Conservation (phyloP, 2,329 filamentous ascomycete genomes). For the Sordariomycetes sp. region DNA sequence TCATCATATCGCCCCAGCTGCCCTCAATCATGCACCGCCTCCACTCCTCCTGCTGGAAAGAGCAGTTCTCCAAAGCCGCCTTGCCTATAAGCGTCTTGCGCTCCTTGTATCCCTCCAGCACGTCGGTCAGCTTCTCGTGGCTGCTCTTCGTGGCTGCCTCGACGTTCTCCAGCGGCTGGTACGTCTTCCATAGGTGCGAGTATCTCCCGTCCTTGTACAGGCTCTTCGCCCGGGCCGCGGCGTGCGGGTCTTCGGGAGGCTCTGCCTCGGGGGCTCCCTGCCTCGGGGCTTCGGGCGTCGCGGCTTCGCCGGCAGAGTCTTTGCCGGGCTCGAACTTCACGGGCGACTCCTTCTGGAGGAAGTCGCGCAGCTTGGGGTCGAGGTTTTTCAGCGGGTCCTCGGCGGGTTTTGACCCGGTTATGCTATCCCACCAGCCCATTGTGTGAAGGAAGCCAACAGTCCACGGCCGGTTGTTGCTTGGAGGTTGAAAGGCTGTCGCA, state of each 20-base stretch:
- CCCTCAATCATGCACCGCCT: slow-evolving; percentile 73
- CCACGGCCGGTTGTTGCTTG: not conserved
- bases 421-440: slow-evolving; percentile 49
- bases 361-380: slow-evolving; percentile 74
- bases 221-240: slow-evolving; percentile 35
- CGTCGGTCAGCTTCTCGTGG: slow-evolving; percentile 68
- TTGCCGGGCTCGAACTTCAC: slow-evolving; percentile 45
- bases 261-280: slow-evolving; percentile 4
- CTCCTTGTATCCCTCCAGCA: slow-evolving; percentile 77
- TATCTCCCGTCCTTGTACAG: slow-evolving; percentile 52
- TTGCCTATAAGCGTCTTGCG: slow-evolving; percentile 66
- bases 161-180: slow-evolving; percentile 61
- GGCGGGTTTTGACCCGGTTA: slow-evolving; percentile 36
- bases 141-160: slow-evolving; percentile 62
- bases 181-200: slow-evolving; percentile 88
- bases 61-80: slow-evolving; percentile 88
- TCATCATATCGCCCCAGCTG: slow-evolving; percentile 55
- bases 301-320: slow-evolving; percentile 5
- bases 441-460: slow-evolving; percentile 2
- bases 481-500: not conserved
- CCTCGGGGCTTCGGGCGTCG: slow-evolving; percentile 12
- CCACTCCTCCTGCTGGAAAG: slow-evolving; percentile 74
- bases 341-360: slow-evolving; percentile 73
- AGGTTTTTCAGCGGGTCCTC: slow-evolving; percentile 59
- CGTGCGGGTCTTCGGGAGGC: slow-evolving; percentile 8